Percentiles rank a stretch among this genome's conserved stretches.
Evolutionary conservation across 116 monocot genomes (phyloP).

Genomic region (Zostera marina): DNA sequence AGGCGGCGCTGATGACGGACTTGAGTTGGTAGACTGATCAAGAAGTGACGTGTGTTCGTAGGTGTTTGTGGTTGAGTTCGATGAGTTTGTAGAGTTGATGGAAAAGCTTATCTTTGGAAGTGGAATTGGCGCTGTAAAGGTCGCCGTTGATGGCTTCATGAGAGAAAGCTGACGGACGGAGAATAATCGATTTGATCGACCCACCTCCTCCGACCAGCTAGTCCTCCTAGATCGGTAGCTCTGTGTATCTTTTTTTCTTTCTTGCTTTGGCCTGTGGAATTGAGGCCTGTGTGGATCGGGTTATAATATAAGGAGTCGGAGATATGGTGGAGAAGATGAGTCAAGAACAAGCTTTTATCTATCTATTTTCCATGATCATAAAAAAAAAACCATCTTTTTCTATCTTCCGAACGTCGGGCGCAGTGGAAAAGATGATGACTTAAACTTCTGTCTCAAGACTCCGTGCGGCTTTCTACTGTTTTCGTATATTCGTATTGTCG

Average conservation of each 20-base stretch:
- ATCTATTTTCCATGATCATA: background rate
- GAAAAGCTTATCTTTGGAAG: conserved; percentile 8
- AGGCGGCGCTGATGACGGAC: conserved; percentile 12
- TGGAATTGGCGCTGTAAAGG: background rate
- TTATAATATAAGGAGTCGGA: background rate
- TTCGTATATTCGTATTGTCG: background rate
- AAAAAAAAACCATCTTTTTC: background rate
- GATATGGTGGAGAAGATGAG: conserved; percentile 21
- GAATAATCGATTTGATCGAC: background rate
- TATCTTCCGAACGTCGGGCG: background rate
- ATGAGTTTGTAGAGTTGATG: background rate
- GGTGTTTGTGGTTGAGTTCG: background rate
- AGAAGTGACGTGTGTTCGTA: conserved; percentile 57
- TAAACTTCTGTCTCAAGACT: conserved; percentile 2
- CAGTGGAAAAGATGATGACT: background rate
- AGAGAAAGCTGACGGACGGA: background rate
- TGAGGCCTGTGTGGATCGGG: background rate
- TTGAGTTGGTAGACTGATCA: conserved; percentile 40
- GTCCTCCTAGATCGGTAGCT: background rate
- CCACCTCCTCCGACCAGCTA: background rate
- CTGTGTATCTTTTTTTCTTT: background rate
- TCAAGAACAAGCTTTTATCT: conserved; percentile 23
- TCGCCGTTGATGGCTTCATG: conserved; percentile 10
- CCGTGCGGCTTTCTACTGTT: background rate
- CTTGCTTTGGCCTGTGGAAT: background rate